Evolutionary conservation across 306 rosid species (phyloP).

Genomic region (Sphenostylis stenocarpa): DNA sequence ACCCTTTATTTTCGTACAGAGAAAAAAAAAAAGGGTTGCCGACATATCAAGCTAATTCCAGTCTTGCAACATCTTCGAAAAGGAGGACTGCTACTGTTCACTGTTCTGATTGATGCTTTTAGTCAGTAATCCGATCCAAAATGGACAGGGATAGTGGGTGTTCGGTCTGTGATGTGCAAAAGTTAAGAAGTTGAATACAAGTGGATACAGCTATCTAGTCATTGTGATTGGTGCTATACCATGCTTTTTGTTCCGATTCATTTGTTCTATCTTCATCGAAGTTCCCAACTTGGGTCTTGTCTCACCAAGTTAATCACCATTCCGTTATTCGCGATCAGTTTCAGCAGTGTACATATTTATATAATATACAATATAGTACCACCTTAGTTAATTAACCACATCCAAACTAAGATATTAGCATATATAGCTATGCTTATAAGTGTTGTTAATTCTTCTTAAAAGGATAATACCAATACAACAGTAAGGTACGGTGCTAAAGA

Average conservation of each 20-base stretch:
- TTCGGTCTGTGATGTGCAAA: conserved; percentile 63
- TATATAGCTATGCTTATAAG: too few relatives aligned
- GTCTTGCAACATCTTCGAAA: conserved; percentile 44
- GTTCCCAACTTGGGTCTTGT: conserved; percentile 51
- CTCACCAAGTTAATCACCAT: conserved; percentile 38
- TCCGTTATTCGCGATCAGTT: conserved; percentile 24
- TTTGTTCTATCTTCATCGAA: conserved; percentile 73
- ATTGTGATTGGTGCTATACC: conserved; percentile 53
- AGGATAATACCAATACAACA: background rate
- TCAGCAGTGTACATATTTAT: background rate
- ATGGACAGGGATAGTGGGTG: conserved; percentile 72
- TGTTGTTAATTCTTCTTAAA: background rate
- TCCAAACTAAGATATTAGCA: background rate
- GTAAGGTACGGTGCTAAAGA: background rate
- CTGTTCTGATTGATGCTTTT: conserved; percentile 46
- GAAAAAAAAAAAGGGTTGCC: conserved; percentile 40
- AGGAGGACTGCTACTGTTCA: conserved; percentile 35
- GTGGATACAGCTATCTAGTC: conserved; percentile 69
- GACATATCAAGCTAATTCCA: conserved; percentile 56
- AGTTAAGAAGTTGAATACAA: conserved; percentile 77
- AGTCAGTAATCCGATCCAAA: conserved; percentile 45
- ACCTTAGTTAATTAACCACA: background rate
- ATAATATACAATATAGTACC: too few relatives aligned
- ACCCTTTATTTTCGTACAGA: background rate
- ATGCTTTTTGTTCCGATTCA: conserved; percentile 90